Conservation (phyloP, 225 moss, liverwort and hornwort species). For the Marchantia paleacea region DNA sequence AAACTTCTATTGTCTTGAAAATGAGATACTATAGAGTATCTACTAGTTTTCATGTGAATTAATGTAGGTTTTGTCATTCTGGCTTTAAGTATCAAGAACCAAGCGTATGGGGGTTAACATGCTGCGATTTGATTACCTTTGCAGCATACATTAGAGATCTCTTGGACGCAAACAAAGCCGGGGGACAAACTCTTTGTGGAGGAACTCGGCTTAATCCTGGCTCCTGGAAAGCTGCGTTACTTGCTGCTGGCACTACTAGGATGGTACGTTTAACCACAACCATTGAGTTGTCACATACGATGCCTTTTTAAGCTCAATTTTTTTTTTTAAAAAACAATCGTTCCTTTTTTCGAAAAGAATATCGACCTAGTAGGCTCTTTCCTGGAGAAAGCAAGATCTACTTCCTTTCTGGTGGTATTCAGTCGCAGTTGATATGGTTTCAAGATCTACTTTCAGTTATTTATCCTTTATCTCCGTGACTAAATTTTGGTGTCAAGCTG, state of each 20-base stretch:
- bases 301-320: background rate
- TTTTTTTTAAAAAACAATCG: background rate
- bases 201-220: constrained; percentile 59
- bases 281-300: background rate
- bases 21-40: no score
- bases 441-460: background rate
- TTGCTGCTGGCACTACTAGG: constrained; percentile 58
- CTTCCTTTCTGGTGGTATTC: background rate
- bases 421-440: background rate
- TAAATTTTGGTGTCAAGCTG: background rate
- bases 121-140: constrained; percentile 8
- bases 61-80: background rate
- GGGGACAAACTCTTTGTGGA: constrained; percentile 45
- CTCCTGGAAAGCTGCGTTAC: constrained; percentile 65
- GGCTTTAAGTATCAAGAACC: background rate
- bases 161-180: constrained; percentile 52
- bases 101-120: background rate
- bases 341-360: background rate
- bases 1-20: no score
- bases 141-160: constrained; percentile 76
- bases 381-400: background rate
- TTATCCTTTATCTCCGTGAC: background rate
- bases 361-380: background rate
- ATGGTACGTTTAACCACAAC: constrained; percentile 1
- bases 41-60: no score